Evolutionary conservation across 1,284 basidiomycete species (phyloP).

Genomic region (Trichosporon coremiiforme): DNA sequence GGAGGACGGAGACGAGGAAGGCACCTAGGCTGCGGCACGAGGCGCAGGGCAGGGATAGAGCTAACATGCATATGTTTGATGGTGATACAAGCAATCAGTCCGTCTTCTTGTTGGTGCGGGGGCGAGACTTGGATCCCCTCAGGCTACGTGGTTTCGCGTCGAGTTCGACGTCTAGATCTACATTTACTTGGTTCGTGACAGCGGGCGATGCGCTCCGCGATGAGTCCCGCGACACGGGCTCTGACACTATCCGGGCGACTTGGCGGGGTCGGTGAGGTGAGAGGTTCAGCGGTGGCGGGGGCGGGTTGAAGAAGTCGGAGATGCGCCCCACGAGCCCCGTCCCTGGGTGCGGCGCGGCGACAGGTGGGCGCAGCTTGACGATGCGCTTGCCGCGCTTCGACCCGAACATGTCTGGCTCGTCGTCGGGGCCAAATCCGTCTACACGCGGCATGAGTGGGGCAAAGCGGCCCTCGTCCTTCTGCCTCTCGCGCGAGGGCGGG

Average conservation of each 20-base stretch:
- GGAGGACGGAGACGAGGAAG: slow-evolving; percentile 32
- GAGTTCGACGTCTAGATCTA: slow-evolving; percentile 24
- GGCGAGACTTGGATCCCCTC: neutral
- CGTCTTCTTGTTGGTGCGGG: slow-evolving; percentile 26
- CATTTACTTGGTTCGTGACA: neutral
- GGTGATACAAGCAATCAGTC: slow-evolving; percentile 22
- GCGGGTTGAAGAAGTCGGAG: slow-evolving; percentile 25
- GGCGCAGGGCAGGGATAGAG: slow-evolving; percentile 18
- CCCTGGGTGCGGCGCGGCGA: slow-evolving; percentile 11
- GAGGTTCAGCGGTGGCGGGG: slow-evolving; percentile 25
- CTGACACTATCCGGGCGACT: neutral
- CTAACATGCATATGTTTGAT: slow-evolving; percentile 20
- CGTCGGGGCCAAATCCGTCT: neutral
- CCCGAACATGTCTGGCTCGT: slow-evolving; percentile 4
- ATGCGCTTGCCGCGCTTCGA: slow-evolving; percentile 15
- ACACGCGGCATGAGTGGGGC: slow-evolving; percentile 21
- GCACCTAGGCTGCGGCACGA: neutral
- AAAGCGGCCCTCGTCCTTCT: slow-evolving; percentile 12
- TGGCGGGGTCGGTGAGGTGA: neutral
- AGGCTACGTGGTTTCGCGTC: slow-evolving; percentile 19
- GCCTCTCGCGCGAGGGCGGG: neutral
- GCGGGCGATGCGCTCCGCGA: neutral
- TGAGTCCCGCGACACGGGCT: slow-evolving; percentile 1
- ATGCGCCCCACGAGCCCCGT: slow-evolving; percentile 20
- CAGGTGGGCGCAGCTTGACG: slow-evolving; percentile 27